Conservation (phyloP, 352 stramenopile genomes). For the Phytophthora pluvialis region DNA sequence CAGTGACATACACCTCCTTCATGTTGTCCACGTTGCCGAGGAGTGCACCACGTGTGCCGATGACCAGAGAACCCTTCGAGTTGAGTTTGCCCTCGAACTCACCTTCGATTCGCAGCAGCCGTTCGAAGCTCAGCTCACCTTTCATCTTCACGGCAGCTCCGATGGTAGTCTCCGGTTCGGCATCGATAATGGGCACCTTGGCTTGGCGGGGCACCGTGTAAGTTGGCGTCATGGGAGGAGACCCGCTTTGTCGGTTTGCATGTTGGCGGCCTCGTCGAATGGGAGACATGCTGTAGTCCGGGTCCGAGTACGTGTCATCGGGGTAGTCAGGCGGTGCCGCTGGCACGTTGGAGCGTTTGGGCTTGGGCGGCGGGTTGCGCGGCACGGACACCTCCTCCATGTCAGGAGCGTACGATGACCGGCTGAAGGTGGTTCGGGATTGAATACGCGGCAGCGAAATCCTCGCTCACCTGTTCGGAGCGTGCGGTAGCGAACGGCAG, state of each 20-base stretch:
- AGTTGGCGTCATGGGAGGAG: constrained; percentile 66
- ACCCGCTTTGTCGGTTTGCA: constrained; percentile 56
- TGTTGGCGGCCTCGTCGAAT: constrained; percentile 70
- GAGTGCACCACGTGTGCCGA: constrained; percentile 83
- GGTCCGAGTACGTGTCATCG: constrained; percentile 70
- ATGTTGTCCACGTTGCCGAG: constrained; percentile 87
- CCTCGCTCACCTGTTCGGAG: constrained; percentile 30
- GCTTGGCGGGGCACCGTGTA: constrained; percentile 50
- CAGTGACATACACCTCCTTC: constrained; percentile 88
- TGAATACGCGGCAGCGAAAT: constrained; percentile 53
- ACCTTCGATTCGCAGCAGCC: constrained; percentile 88
- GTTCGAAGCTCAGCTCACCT: constrained; percentile 90
- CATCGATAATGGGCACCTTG: constrained; percentile 78
- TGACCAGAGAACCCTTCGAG: constrained; percentile 89
- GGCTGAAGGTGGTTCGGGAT: constrained; percentile 25
- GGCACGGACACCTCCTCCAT: constrained; percentile 66
- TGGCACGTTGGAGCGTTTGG: constrained; percentile 66
- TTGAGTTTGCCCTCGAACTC: constrained; percentile 91
- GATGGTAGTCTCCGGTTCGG: constrained; percentile 84
- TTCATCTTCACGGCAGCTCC: constrained; percentile 88
- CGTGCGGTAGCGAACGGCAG: constrained; percentile 5
- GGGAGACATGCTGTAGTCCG: constrained; percentile 64
- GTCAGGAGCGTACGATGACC: constrained; percentile 27
- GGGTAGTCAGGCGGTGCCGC: constrained; percentile 39
- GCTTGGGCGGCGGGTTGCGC: constrained; percentile 72